Conservation (phyloP, 257 asterid genomes). For the Solanum microdontum region DNA sequence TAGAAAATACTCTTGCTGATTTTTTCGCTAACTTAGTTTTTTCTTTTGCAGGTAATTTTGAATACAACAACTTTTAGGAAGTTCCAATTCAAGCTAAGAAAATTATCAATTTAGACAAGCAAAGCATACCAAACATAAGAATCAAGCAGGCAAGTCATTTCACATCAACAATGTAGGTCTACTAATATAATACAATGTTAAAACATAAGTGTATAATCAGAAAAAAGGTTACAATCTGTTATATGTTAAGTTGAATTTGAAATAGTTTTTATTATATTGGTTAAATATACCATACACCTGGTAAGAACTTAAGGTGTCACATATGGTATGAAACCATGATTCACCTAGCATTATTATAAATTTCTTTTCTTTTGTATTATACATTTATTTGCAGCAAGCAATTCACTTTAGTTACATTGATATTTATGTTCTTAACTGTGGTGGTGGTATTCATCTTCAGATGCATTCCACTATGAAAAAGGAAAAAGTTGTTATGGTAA, state of each 20-base stretch:
- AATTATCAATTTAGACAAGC: not conserved
- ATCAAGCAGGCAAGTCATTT: not conserved
- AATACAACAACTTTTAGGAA: not conserved
- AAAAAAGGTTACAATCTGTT: too few species aligned
- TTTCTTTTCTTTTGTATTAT: not conserved
- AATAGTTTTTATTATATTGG: not conserved
- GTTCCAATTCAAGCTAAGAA: not conserved
- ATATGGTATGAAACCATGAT: too few species aligned
- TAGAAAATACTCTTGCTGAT: not conserved
- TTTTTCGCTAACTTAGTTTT: not conserved
- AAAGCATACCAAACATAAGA: not conserved
- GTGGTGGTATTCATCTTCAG: not conserved
- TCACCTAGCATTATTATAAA: not conserved
- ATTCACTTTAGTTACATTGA: not conserved
- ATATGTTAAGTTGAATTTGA: too few species aligned
- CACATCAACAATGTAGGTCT: too few species aligned
- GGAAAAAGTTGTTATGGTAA: not conserved
- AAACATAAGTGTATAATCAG: not conserved
- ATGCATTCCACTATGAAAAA: not conserved
- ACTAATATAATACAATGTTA: not conserved
- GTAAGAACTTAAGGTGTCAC: not conserved
- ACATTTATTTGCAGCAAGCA: not conserved
- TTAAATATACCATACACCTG: not conserved
- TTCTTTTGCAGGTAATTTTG: not conserved
- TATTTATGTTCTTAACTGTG: not conserved